Evolutionary conservation across 805 yeast genomes (phyloP).

Genomic region (Saturnispora saitoi): DNA sequence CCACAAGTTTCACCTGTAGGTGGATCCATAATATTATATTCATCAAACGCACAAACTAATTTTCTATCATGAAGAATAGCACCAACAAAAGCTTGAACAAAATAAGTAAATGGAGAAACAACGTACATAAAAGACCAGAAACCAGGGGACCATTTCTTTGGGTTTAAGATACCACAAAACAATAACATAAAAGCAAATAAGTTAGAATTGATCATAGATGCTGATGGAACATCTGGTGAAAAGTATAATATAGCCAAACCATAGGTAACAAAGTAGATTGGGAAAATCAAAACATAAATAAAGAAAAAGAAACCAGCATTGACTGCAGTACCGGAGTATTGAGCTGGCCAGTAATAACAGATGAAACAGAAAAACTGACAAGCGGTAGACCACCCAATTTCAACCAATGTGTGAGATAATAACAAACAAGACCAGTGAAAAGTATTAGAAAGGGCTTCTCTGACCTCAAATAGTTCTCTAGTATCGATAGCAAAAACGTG

Average conservation of each 20-base stretch:
- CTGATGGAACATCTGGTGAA: slow-evolving; percentile 60
- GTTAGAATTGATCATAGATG: slow-evolving; percentile 50
- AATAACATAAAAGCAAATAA: slow-evolving; percentile 49
- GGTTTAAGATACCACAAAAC: slow-evolving; percentile 64
- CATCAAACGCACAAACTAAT: slow-evolving; percentile 41
- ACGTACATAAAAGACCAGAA: slow-evolving; percentile 81
- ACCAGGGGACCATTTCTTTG: slow-evolving; percentile 51
- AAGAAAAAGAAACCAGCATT: slow-evolving; percentile 42
- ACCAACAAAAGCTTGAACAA: slow-evolving; percentile 50
- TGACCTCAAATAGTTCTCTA: slow-evolving; percentile 57
- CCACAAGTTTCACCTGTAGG: slow-evolving; percentile 62
- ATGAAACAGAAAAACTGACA: slow-evolving; percentile 40
- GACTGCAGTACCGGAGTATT: slow-evolving; percentile 29
- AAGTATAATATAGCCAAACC: slow-evolving; percentile 49
- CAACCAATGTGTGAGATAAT: slow-evolving; percentile 43
- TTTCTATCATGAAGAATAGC: slow-evolving; percentile 39
- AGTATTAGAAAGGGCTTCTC: slow-evolving; percentile 63
- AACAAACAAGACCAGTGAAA: slow-evolving; percentile 61
- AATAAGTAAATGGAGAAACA: slow-evolving; percentile 61
- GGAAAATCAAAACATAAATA: slow-evolving; percentile 31
- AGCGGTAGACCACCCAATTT: slow-evolving; percentile 51
- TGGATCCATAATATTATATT: slow-evolving; percentile 41
- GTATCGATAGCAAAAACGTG: slow-evolving; percentile 49
- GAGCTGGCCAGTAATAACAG: slow-evolving; percentile 30
- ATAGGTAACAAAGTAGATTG: slow-evolving; percentile 40